Base-by-base conservation (phyloP, 1,284 basidiomycete species). In the Cryptococcus wingfieldii region DNA sequence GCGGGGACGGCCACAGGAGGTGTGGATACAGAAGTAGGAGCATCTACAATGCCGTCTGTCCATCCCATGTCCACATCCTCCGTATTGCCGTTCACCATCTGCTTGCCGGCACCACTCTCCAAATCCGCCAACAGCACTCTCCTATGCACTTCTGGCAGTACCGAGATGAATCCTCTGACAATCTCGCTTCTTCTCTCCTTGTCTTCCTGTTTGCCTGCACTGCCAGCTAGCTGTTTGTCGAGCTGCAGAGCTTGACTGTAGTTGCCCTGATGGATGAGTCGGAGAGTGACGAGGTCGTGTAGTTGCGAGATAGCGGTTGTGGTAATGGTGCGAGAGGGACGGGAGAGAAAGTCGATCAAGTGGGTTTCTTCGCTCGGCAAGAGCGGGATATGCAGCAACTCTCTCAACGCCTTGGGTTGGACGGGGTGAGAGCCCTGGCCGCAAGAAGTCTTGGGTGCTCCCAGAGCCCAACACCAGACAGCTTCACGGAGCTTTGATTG, bases 201-300 rank as follows among this genome's bases (percentile, higher is more conserved):
- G 53, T 73, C 71, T n/a, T 63, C 64, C 23, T 71, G 68, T 13
- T 60, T 66, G 2, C 67, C 70, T 27, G 45, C 45, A 9, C 59
- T 64, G 16, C 84, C 83, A 38, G 62, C 77, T 51, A 70, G 63
- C 56, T 71, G 78, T 55, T 83, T 82, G 75, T 91, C 89, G 37
- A 89, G 80, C 70, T 86, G 86, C 60, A 91, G 82, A 1, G 87
- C 87, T 34, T 85, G 83, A 0, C 82, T 79, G 66, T 87, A 86
- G 58, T 84, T 82, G 4, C 89, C 89, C 6, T 80, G 81, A 67
- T 90, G 87, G 34, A 91, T 83, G 4, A 90, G 81, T 12, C 89
- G 84, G 9, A 88, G 83, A 54, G 86, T 89, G 34, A 90, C 81
- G n/a, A 92, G 81, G 65, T 91, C 87, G 70, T 90, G 89, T 0